A percentile compares a stretch with the other conserved stretches of the same genome.
Evolutionary conservation across 148 eudicot genomes (phyloP).

Genomic region (Arctostaphylos glauca): DNA sequence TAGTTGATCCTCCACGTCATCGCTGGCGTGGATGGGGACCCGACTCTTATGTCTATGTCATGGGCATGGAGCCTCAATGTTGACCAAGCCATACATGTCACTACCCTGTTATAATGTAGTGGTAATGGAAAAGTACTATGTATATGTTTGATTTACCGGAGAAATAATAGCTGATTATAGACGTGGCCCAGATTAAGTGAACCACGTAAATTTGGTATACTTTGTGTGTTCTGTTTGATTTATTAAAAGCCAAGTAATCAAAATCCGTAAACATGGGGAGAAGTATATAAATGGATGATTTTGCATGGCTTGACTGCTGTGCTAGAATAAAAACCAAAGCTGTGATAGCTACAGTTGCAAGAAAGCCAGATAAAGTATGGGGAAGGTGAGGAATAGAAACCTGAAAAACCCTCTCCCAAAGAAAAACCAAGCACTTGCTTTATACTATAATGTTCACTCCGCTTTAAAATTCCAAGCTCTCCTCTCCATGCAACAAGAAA

Average conservation of each 20-base stretch:
- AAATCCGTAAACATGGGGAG: background rate
- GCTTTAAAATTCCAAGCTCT: constrained; percentile 62
- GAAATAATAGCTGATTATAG: too few relatives aligned
- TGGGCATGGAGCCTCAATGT: background rate
- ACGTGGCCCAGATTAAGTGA: too few relatives aligned
- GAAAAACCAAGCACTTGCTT: constrained; percentile 41
- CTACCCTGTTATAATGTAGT: background rate
- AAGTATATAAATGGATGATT: background rate
- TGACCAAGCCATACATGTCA: background rate
- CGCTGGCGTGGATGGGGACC: background rate
- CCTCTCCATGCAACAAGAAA: constrained; percentile 40
- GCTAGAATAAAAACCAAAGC: constrained; percentile 31
- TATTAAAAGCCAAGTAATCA: background rate
- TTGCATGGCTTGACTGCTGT: constrained; percentile 12
- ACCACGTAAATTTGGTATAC: background rate
- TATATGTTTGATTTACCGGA: too few relatives aligned
- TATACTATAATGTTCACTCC: constrained; percentile 21
- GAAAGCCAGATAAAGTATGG: constrained; percentile 42
- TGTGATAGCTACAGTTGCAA: constrained; percentile 43
- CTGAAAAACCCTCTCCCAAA: constrained; percentile 3
- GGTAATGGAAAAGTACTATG: too few relatives aligned
- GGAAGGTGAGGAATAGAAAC: constrained; percentile 27
- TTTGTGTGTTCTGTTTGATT: background rate
- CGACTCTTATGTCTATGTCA: background rate
- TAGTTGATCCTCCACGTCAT: constrained; percentile 20